Percentiles rank a stretch among this genome's conserved stretches.
Conservation (phyloP, 2,329 filamentous ascomycete species). For the Didymella sp. region DNA sequence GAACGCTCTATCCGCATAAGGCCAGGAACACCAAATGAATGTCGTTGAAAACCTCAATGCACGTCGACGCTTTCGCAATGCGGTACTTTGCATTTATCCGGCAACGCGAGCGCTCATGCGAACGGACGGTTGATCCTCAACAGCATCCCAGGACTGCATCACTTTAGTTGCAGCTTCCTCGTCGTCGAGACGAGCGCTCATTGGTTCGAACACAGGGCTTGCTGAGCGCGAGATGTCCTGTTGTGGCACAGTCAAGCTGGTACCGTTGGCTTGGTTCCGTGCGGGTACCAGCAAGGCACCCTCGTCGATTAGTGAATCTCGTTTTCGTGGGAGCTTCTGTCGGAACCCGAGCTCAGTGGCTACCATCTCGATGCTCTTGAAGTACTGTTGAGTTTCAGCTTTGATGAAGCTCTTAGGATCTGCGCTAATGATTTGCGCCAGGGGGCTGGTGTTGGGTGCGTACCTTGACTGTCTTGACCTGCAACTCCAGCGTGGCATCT, state of each 20-base stretch:
- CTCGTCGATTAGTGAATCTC: constrained; percentile 45
- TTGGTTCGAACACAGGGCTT: constrained; percentile 45
- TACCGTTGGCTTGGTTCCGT: constrained; percentile 28
- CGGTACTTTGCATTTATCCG: constrained; percentile 10
- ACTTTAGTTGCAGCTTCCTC: constrained; percentile 29
- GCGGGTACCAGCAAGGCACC: constrained; percentile 28
- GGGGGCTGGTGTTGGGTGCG: constrained; percentile 8
- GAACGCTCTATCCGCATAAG: background rate
- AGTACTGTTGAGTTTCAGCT: constrained; percentile 48
- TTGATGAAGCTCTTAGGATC: background rate
- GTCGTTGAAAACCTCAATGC: background rate
- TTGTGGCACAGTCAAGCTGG: constrained; percentile 41
- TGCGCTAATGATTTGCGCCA: constrained; percentile 1
- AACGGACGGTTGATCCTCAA: constrained; percentile 41
- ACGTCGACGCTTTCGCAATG: background rate
- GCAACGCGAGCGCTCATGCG: constrained; percentile 45
- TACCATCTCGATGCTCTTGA: constrained; percentile 59
- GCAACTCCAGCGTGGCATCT: constrained; percentile 63
- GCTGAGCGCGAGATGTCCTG: constrained; percentile 41
- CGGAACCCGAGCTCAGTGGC: constrained; percentile 54
- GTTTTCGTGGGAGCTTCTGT: constrained; percentile 52
- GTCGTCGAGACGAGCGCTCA: constrained; percentile 44
- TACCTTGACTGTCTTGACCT: constrained; percentile 52
- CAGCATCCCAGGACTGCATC: constrained; percentile 28
- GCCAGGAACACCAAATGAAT: background rate